phyloP scores from a whole-genome alignment of 176 grass and related monocot species.

The Phoenix roebelenii region DNA sequence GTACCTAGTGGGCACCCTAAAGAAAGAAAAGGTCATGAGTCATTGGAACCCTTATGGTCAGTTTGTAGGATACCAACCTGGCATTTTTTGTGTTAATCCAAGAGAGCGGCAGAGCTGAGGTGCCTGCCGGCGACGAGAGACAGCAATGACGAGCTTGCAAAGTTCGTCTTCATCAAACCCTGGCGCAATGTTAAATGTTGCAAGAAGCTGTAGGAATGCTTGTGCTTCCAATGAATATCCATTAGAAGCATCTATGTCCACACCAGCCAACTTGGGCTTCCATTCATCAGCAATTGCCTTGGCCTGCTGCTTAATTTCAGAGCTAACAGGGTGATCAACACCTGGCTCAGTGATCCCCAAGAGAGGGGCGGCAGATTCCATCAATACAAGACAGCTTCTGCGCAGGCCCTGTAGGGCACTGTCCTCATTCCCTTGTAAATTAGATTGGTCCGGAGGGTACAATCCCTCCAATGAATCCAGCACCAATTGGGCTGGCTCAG shows the following conservation, averaged over 20 bases:
- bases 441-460: slow-evolving; percentile 37
- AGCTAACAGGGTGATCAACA: slow-evolving; percentile 52
- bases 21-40: slow-evolving; percentile 22
- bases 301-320: slow-evolving; percentile 84
- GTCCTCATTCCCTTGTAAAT: slow-evolving; percentile 38
- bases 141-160: slow-evolving; percentile 82
- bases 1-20: slow-evolving; percentile 18
- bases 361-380: slow-evolving; percentile 60
- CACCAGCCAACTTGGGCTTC: slow-evolving; percentile 65
- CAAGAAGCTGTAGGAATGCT: slow-evolving; percentile 74
- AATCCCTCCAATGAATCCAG: slow-evolving; percentile 80
- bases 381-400: slow-evolving; percentile 75
- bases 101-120: slow-evolving; percentile 54
- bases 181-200: slow-evolving; percentile 64
- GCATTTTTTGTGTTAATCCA: slow-evolving; percentile 62
- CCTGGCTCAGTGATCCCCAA: slow-evolving; percentile 34
- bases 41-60: slow-evolving; percentile 33
- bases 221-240: slow-evolving; percentile 80
- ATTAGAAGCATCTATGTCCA: slow-evolving; percentile 74
- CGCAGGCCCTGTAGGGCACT: slow-evolving; percentile 44
- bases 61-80: slow-evolving; percentile 75
- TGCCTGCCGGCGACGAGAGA: slow-evolving; percentile 75
- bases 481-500: slow-evolving; percentile 66
- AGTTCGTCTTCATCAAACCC: slow-evolving; percentile 81
- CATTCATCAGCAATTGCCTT: slow-evolving; percentile 65